Percentiles rank a stretch among this genome's conserved stretches.
Conservation (phyloP, 2,329 filamentous ascomycete species). For the Leptodontidium sp. region DNA sequence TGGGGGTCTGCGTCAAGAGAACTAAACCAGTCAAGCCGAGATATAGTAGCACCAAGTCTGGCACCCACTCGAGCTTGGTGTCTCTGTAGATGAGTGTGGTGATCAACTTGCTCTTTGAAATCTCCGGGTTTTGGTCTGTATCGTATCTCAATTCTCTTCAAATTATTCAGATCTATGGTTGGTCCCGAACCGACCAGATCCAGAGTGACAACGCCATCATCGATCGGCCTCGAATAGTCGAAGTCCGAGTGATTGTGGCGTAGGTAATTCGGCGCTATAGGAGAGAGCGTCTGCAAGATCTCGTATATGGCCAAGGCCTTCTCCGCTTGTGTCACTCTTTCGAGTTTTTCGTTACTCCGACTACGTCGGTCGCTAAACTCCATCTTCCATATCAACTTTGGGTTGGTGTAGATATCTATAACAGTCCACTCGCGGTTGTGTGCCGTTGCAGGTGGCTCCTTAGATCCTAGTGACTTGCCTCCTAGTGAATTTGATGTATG, state of each 20-base stretch:
- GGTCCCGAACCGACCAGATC: background rate
- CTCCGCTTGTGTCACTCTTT: conserved; percentile 1
- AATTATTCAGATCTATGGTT: background rate
- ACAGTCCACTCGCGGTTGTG: background rate
- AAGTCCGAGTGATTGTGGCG: background rate
- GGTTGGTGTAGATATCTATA: background rate
- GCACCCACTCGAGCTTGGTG: background rate
- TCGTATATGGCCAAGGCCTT: conserved; percentile 9
- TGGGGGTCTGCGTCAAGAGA: background rate
- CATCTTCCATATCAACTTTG: conserved; percentile 11
- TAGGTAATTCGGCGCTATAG: background rate
- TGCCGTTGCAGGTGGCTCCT: background rate
- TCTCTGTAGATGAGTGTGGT: background rate
- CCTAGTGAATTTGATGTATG: background rate
- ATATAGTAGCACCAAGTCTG: background rate
- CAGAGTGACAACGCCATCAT: conserved; percentile 10
- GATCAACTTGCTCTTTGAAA: background rate
- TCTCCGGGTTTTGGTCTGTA: conserved; percentile 4
- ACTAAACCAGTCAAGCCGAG: background rate
- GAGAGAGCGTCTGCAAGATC: background rate
- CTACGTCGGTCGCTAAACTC: background rate
- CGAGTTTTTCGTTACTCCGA: conserved; percentile 1
- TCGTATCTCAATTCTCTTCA: conserved; percentile 14
- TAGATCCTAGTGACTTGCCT: background rate
- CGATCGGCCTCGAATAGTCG: background rate